These are phyloP conservation scores for Thielaviopsis euricoi DNA, from an alignment of 2,329 filamentous ascomycete species.

Conservation along the genomic window DNA sequence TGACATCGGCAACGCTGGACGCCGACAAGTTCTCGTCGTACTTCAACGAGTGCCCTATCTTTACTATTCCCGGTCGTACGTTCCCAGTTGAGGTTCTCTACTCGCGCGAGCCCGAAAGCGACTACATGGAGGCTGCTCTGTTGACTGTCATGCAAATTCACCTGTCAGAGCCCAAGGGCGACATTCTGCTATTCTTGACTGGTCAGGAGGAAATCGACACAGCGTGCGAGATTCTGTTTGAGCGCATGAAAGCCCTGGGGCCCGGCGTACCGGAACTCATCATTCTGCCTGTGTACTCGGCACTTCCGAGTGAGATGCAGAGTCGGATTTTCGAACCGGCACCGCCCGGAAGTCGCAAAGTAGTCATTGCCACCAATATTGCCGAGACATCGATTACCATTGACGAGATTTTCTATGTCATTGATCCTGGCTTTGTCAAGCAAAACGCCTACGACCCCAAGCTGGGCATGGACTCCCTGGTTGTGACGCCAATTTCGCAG, in stretches of 20 bases:
- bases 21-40: constrained; percentile 96
- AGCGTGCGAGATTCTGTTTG: constrained; percentile 76
- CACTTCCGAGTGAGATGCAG: constrained; percentile 84
- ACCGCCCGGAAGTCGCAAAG: constrained; percentile 70
- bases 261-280: constrained; percentile 81
- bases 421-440: constrained; percentile 95
- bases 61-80: constrained; percentile 87
- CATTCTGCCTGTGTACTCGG: constrained; percentile 91
- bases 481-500: constrained; percentile 91
- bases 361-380: constrained; percentile 96
- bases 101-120: constrained; percentile 82
- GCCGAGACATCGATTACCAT: constrained; percentile 97
- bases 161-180: constrained; percentile 75
- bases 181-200: constrained; percentile 92
- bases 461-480: constrained; percentile 89
- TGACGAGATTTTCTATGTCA: constrained; percentile 92
- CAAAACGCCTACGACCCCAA: constrained; percentile 95
- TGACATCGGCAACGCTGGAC: constrained; percentile 90
- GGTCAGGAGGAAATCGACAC: constrained; percentile 98
- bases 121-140: constrained; percentile 88
- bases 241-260: constrained; percentile 90
- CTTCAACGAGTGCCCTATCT: constrained; percentile 91
- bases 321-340: constrained; percentile 89
- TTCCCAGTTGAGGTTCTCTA: constrained; percentile 95
- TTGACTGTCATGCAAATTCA: constrained; percentile 98